These are phyloP conservation scores for Lachancea dasiensis DNA, from an alignment of 805 yeast species.

Conservation along the genomic window DNA sequence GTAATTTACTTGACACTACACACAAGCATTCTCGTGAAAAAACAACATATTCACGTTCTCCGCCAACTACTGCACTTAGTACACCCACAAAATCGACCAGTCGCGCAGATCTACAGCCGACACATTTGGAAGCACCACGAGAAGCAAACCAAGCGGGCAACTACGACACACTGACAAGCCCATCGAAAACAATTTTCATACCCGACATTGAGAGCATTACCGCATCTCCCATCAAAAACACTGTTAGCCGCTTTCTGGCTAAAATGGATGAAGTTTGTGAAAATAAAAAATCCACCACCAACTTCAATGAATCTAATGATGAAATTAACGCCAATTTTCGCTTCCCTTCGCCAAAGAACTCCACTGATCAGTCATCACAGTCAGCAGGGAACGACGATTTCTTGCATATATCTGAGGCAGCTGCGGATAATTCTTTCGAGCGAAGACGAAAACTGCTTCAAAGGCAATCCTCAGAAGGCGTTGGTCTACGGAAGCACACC, in stretches of 20 bases:
- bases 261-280: constrained; percentile 11
- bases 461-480: not conserved
- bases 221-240: constrained; percentile 16
- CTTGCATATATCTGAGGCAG: constrained; percentile 13
- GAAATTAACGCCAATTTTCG: constrained; percentile 20
- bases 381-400: constrained; percentile 14
- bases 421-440: constrained; percentile 15
- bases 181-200: constrained; percentile 24
- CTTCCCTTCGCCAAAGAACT: constrained; percentile 17
- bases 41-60: too few species aligned
- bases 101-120: too few species aligned
- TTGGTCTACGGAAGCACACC: constrained; percentile 14
- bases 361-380: not conserved
- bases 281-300: too few species aligned
- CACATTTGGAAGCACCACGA: not conserved
- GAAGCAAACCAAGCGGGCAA: constrained; percentile 10
- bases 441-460: constrained; percentile 19
- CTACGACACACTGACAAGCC: constrained; percentile 23
- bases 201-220: constrained; percentile 22
- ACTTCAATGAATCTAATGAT: constrained; percentile 9
- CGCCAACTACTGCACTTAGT: too few species aligned
- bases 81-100: not conserved
- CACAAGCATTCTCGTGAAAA: too few species aligned
- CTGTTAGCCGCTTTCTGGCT: constrained; percentile 24
- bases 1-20: constrained; percentile 17